Evolutionary conservation across 2,329 filamentous ascomycete species (phyloP), one percentile per base, ranked within the genome.

Genomic region (Metarhizium guizhouense): DNA sequence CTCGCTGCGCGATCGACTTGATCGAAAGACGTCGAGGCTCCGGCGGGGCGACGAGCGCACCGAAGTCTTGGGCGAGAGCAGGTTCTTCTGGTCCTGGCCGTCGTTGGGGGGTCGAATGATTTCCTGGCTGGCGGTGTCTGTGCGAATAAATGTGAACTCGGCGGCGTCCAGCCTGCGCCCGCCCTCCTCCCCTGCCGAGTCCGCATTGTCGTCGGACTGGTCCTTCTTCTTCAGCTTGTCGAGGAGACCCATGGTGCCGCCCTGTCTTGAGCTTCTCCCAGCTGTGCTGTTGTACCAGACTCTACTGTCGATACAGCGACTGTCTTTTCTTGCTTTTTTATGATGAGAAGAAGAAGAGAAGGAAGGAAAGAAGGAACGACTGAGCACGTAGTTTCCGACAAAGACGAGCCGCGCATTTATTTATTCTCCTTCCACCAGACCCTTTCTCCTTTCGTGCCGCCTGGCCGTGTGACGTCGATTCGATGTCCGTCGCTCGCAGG

Each of bases 91-190:
- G 58, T 68, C 65, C 53, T 64, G 63, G 55, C 64, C 62, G 42
- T 58, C 51, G 50, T 60, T 68, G 6, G 90, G 87, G 11, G 89
- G 88, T 55, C 83, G 77, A 68, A 96, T 89, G 61, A 87, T 75
- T 69, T 96, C 90, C 67, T 91, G 82, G 2, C 86, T 84, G 61
- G 84, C 74, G 1, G 92, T 96, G 67, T 95, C 93, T 61, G 89
- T 87, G 59, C 91, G 86, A 65, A 94, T 80, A 73, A 96, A 90
- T 60, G 80, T 90, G 74, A 96, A 90, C 62, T 88, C 84, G 56
- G 87, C 85, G 1, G 76, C 68, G 56, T 58, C 67, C 45, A 74
- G 67, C 54, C 63, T 68, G 48, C 68, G 62, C 53, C 71, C 64
- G 20, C 72, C 69, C 58, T 71, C 68, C 58, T 70, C 63, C 58